Base-by-base conservation (phyloP, 345 rosid species). In the Melaleuca alternifolia region DNA sequence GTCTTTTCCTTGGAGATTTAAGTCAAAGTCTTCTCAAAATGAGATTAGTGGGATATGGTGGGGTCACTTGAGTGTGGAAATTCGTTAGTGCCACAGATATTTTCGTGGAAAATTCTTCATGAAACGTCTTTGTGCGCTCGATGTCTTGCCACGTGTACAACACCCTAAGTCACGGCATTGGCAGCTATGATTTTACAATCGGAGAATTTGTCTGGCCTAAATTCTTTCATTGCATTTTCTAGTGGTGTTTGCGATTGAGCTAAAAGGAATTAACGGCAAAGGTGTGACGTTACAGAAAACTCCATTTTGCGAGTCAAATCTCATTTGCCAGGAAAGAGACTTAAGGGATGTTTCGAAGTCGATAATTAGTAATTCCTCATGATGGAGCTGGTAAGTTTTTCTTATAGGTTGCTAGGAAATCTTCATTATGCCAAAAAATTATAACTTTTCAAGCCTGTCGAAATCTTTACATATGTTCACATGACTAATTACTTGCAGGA, bases 221-320 rank as follows among this genome's bases (percentile, higher is more conserved):
- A 24, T 24, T 23, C 6, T 10, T 56, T 56, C 23, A 56, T 56
- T 56, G 61, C 61, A 9, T 0, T 56, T 56, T 21, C 10, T 24
- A 1, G 4, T 6, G 0, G 0, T 56, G 0, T 0, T 56, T 56
- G 12, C 23, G 24, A 56, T 10, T 56, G 6, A 56, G 14, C 13
- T 0, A 24, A n/a, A n/a, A n/a, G n/a, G n/a, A n/a, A n/a, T n/a
- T 51, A 5, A 51, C 16, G 6, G 23, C 13, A 56, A 56, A 56
- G 24, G 28, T 0, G 23, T 56, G 4, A 56, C 3, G 28, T 24
- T 0, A 56, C 4, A 6, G 24, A 11, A 24, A 0, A 6, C 14
- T 56, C 61, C 61, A 24, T 24, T 24, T 56, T 24, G 14, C 7
- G 23, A 56, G 61, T 56, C 1, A 11, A n/a, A n/a, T 24, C 13